phyloP scores from a whole-genome alignment of 2,329 filamentous ascomycete species.

The Alternaria sp. region DNA sequence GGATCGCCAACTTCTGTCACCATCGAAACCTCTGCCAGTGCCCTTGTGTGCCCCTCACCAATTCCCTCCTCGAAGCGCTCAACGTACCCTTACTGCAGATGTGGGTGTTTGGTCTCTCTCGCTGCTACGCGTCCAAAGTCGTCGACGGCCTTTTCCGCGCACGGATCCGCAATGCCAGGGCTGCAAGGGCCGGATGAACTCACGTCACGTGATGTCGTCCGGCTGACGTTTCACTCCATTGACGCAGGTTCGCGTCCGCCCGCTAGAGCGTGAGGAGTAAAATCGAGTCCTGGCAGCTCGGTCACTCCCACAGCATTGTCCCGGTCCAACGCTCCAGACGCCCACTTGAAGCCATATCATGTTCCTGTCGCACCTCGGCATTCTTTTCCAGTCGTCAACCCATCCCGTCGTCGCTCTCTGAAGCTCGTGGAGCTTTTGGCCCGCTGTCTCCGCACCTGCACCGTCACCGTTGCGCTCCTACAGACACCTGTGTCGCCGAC shows the following conservation, averaged over 20 bases:
- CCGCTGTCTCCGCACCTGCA: slow-evolving; percentile 48
- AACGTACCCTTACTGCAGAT: not conserved
- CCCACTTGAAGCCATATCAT: slow-evolving; percentile 37
- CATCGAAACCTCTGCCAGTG: slow-evolving; percentile 29
- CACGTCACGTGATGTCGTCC: slow-evolving; percentile 23
- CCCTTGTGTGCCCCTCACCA: slow-evolving; percentile 31
- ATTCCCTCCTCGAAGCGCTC: slow-evolving; percentile 16
- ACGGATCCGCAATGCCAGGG: slow-evolving; percentile 7
- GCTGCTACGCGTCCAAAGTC: not conserved
- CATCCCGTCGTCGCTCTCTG: slow-evolving; percentile 42
- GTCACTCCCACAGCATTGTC: slow-evolving; percentile 39
- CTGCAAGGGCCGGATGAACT: slow-evolving; percentile 5
- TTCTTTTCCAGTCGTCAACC: slow-evolving; percentile 36
- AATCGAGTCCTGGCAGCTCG: slow-evolving; percentile 40
- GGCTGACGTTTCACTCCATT: slow-evolving; percentile 24
- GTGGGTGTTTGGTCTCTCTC: not conserved
- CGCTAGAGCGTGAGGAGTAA: slow-evolving; percentile 33
- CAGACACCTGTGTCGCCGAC: slow-evolving; percentile 27
- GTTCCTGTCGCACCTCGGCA: slow-evolving; percentile 31
- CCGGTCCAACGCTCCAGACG: slow-evolving; percentile 26
- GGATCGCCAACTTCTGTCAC: slow-evolving; percentile 36
- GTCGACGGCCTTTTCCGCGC: slow-evolving; percentile 7
- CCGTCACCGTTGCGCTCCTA: slow-evolving; percentile 39
- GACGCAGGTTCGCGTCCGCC: slow-evolving; percentile 21
- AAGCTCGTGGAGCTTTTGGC: slow-evolving; percentile 51